These are phyloP conservation scores for Pterulicium gracile DNA, from an alignment of 1,284 basidiomycete genomes.

Conservation along the genomic window DNA sequence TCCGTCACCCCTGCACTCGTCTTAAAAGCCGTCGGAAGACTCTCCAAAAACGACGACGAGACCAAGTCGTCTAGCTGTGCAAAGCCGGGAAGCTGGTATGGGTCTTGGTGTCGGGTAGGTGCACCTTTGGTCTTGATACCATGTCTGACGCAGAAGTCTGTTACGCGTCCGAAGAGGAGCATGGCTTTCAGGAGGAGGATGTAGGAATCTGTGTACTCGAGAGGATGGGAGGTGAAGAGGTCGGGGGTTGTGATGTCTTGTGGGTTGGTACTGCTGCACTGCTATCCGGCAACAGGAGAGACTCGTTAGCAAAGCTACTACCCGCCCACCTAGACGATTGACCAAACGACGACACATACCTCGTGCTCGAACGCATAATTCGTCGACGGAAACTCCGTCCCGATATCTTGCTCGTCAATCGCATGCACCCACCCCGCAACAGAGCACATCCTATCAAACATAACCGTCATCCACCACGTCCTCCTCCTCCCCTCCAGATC, in stretches of 20 bases:
- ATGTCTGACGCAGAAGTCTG: conserved; percentile 69
- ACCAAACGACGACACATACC: conserved; percentile 33
- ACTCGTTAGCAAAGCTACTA: conserved; percentile 9
- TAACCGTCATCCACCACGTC: conserved; percentile 81
- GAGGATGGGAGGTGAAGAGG: conserved; percentile 56
- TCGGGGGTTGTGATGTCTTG: conserved; percentile 54
- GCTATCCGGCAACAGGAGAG: too few relatives aligned
- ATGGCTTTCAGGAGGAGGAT: conserved; percentile 67
- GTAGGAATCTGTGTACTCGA: conserved; percentile 70
- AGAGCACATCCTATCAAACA: conserved; percentile 76
- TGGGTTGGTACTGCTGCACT: too few relatives aligned
- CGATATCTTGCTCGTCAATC: conserved; percentile 70
- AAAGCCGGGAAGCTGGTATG: conserved; percentile 54
- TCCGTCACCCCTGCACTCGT: conserved; percentile 50
- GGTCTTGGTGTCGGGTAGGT: conserved; percentile 56
- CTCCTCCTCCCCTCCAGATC: conserved; percentile 68
- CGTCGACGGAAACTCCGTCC: conserved; percentile 68
- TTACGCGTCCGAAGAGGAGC: conserved; percentile 75
- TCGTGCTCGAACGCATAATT: conserved; percentile 63
- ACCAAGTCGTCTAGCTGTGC: conserved; percentile 57
- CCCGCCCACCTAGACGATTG: background rate
- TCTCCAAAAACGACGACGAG: conserved; percentile 52
- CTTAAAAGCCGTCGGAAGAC: conserved; percentile 55
- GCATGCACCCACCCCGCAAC: conserved; percentile 84
- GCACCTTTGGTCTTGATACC: conserved; percentile 49